A percentile compares a stretch with the other conserved stretches of the same genome.
phyloP scores from a whole-genome alignment of 2,329 filamentous ascomycete genomes.

The Pseudogymnoascus sp. region DNA sequence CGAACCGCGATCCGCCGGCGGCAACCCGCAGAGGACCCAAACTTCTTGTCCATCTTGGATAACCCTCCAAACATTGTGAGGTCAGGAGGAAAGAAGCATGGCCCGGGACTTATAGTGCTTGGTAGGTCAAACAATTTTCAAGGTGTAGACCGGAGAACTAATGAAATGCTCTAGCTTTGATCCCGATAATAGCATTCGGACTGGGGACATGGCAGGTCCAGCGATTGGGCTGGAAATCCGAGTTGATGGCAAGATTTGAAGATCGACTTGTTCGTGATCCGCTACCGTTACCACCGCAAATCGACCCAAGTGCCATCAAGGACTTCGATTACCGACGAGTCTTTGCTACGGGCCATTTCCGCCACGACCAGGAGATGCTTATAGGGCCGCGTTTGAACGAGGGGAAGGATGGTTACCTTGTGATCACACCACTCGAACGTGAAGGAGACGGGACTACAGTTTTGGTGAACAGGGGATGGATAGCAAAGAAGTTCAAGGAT shows the following conservation, averaged over 20 bases:
- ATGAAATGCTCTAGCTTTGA: slow-evolving; percentile 39
- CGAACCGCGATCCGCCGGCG: slow-evolving; percentile 16
- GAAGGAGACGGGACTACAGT: slow-evolving; percentile 58
- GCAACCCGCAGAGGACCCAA: slow-evolving; percentile 63
- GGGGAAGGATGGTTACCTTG: slow-evolving; percentile 81
- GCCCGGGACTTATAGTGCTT: slow-evolving; percentile 70
- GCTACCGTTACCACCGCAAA: slow-evolving; percentile 71
- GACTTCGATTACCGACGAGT: slow-evolving; percentile 92
- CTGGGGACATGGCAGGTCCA: slow-evolving; percentile 95
- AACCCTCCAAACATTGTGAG: slow-evolving; percentile 75
- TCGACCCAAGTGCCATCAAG: slow-evolving; percentile 72
- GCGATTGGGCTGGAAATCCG: slow-evolving; percentile 86
- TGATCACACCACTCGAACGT: slow-evolving; percentile 83
- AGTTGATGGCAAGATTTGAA: slow-evolving; percentile 83
- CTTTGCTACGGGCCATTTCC: slow-evolving; percentile 60
- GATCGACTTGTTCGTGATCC: slow-evolving; percentile 82
- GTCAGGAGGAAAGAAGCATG: slow-evolving; percentile 53
- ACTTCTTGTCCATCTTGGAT: slow-evolving; percentile 80
- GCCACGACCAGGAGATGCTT: slow-evolving; percentile 93
- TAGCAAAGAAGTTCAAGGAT: slow-evolving; percentile 62
- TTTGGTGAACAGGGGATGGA: slow-evolving; percentile 87
- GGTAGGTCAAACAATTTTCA: slow-evolving; percentile 35
- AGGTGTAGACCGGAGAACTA: slow-evolving; percentile 3
- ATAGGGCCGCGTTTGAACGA: slow-evolving; percentile 85
- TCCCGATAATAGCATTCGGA: slow-evolving; percentile 81